phyloP scores from a whole-genome alignment of 768 basidiomycete genomes.

The Tricholoma sp. region DNA sequence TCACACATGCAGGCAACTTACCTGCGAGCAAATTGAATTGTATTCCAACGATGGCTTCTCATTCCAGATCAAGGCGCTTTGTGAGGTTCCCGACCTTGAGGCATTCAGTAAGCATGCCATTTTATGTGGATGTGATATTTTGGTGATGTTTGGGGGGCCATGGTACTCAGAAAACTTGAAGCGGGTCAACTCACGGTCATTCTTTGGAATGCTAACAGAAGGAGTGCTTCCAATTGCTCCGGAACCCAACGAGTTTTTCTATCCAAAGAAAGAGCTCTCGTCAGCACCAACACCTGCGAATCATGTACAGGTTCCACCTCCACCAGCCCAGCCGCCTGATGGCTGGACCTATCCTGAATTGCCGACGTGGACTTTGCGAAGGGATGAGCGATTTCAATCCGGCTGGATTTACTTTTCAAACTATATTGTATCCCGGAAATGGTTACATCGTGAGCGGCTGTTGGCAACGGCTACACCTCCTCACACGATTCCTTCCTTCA shows the following conservation, averaged over 20 bases:
- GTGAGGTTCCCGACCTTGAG: too few relatives aligned
- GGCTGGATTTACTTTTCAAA: background rate
- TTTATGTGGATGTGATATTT: too few relatives aligned
- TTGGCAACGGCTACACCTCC: background rate
- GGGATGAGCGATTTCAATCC: background rate
- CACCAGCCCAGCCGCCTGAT: background rate
- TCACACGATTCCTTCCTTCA: background rate
- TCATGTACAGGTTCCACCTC: background rate
- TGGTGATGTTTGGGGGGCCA: too few relatives aligned
- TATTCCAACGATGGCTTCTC: background rate
- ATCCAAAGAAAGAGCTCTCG: background rate
- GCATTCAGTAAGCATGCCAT: too few relatives aligned
- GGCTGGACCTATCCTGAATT: background rate
- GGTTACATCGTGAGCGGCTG: background rate
- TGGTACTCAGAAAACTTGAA: background rate
- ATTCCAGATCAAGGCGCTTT: background rate
- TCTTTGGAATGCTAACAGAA: background rate
- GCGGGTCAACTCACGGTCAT: background rate
- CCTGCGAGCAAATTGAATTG: background rate
- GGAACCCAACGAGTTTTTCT: background rate
- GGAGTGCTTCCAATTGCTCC: background rate
- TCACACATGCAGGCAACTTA: background rate
- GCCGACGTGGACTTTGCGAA: background rate
- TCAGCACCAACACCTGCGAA: background rate
- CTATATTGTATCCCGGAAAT: background rate